A percentile compares a stretch with the other conserved stretches of the same genome.
These are phyloP conservation scores for Cymodocea nodosa DNA, from an alignment of 116 monocot species.

Conservation along the genomic window DNA sequence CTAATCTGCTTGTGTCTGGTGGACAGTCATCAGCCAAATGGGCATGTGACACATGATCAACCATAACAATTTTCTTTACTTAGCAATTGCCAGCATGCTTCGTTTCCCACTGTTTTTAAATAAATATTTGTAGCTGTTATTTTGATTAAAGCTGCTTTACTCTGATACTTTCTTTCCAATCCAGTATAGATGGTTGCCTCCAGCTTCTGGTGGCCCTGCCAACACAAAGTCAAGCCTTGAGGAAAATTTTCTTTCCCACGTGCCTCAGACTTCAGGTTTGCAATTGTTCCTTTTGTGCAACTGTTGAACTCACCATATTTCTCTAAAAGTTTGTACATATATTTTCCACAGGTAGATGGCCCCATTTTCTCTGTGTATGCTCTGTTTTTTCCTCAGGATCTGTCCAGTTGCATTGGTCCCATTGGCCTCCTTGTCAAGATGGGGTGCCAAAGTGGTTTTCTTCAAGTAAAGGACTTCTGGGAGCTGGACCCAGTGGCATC, in stretches of 20 bases:
- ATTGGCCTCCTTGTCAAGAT: conserved; percentile 64
- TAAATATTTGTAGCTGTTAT: too few species aligned
- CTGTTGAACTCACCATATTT: neutral
- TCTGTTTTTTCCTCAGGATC: conserved; percentile 98
- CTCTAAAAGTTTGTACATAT: neutral
- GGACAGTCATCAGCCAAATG: too few species aligned
- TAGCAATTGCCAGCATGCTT: too few species aligned
- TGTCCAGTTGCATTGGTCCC: conserved; percentile 95
- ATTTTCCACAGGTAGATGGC: conserved; percentile 76
- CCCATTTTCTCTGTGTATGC: conserved; percentile 90
- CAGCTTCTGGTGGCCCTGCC: conserved; percentile 42
- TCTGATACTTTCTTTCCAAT: neutral
- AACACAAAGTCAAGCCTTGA: conserved; percentile 65
- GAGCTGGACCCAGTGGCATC: conserved; percentile 98
- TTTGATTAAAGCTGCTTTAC: neutral
- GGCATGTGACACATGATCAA: too few species aligned
- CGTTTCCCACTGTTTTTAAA: too few species aligned
- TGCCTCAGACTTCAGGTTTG: conserved; percentile 67
- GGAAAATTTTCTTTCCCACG: conserved; percentile 68
- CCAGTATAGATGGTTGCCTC: conserved; percentile 80
- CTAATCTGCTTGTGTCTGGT: too few species aligned
- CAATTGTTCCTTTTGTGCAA: neutral
- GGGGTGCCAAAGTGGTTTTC: conserved; percentile 70
- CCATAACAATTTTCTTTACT: too few species aligned
- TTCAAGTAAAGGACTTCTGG: conserved; percentile 94